Percentiles rank a stretch among this genome's conserved stretches.
Conservation (phyloP, 257 asterid species). For the Avicennia marina region DNA sequence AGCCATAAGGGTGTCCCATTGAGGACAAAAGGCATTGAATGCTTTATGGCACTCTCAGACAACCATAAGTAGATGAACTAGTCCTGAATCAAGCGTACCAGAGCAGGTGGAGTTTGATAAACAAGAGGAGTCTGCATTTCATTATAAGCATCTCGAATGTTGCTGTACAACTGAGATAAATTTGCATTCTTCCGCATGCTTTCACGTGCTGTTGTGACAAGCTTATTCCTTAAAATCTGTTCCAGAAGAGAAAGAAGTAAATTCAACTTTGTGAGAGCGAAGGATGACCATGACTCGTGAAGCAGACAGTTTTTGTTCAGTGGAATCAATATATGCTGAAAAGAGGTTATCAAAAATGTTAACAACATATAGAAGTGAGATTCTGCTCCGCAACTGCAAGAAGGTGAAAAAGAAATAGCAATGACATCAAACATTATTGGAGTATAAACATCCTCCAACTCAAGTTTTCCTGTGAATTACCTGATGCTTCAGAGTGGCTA, state of each 20-base stretch:
- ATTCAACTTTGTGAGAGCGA: too few species aligned
- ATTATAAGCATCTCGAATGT: conserved; percentile 79
- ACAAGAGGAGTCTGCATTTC: conserved; percentile 94
- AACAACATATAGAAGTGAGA: too few species aligned
- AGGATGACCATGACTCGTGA: too few species aligned
- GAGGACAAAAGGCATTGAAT: too few species aligned
- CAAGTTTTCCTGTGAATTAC: conserved; percentile 24
- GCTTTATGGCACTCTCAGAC: too few species aligned
- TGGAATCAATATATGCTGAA: too few species aligned
- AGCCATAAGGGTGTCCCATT: too few species aligned
- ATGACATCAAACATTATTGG: too few species aligned
- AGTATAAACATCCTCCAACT: not conserved
- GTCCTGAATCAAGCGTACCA: conserved; percentile 30
- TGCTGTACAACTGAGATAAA: conserved; percentile 68
- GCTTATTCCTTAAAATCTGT: conserved; percentile 91
- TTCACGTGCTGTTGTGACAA: conserved; percentile 67
- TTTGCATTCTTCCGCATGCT: conserved; percentile 65
- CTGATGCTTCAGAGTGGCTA: conserved; percentile 98
- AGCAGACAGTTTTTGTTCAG: too few species aligned
- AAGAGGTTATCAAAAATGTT: not conserved
- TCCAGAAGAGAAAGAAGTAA: conserved; percentile 18
- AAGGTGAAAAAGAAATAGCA: too few species aligned
- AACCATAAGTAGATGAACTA: too few species aligned
- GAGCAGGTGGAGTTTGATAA: conserved; percentile 66
- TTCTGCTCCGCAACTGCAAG: too few species aligned